Base-by-base conservation (phyloP, 2,329 filamentous ascomycete species). In the Bimuria novae-zelandiae region DNA sequence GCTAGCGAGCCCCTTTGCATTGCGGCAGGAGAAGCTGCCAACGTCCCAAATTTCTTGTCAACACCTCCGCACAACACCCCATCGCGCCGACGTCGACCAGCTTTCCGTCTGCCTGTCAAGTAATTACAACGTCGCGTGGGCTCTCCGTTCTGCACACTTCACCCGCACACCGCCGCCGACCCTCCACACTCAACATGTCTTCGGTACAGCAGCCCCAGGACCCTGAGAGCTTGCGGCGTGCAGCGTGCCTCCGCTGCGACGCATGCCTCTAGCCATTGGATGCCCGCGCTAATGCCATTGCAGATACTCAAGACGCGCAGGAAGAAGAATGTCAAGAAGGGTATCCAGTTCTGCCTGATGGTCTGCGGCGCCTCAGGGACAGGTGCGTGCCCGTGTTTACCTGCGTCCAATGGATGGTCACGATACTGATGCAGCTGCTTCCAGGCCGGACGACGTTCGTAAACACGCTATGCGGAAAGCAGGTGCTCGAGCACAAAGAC, bases 271-370 rank as follows among this genome's bases (percentile, higher is more conserved):
- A 53, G 52, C 53, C 51, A 58, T 59, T 56, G 56, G 48, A 44
- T 54, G 51, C 57, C 8, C 59, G 56, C 56, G 59, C 71, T 74
- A 63, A 74, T 63, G 29, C 37, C 49, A 32, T 41, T 25, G 16
- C 53, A 74, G 71, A 70, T 69, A 56, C 70, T 95, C 79, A 94
- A 96, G 89, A 92, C 97, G 77, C 92, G 94, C 81, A 89, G 91
- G 80, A 99, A 99, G 93, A 99, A 99, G 90, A 97, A 99, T 85
- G 93, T 99, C 82, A 97, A 97, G 89, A 97, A 97, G 86, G 94
- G 94, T 75, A 97, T 99, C 75, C 94, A 99, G 84, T 99, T 99
- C 83, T 97, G 92, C 79, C 80, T 99, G 85, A 99, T 99, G 94
- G 94, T 99, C 73, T 97, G 94, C 76, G 94, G 94, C 82, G 94